Evolutionary conservation across 2,329 filamentous ascomycete species (phyloP).

Genomic region (Fusarium clavum): DNA sequence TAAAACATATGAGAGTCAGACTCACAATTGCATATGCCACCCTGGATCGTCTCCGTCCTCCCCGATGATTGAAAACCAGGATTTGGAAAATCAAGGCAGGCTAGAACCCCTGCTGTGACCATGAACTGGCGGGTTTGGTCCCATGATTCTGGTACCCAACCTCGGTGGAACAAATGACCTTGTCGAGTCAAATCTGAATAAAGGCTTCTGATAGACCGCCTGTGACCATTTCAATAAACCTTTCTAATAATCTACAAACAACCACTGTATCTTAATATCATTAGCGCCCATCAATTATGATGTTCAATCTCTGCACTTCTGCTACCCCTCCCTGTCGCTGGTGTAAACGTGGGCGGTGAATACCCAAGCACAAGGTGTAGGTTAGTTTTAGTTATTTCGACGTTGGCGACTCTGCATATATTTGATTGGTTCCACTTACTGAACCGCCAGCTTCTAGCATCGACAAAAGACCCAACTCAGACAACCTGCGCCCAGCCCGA

Average conservation of each 20-base stretch:
- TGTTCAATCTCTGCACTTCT: slow-evolving; percentile 6
- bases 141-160: slow-evolving; percentile 1
- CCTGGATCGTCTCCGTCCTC: slow-evolving; percentile 15
- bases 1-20: background rate
- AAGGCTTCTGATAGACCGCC: background rate
- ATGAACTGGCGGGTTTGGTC: slow-evolving; percentile 6
- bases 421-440: slow-evolving; percentile 46
- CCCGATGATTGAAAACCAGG: slow-evolving; percentile 12
- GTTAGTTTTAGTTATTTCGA: slow-evolving; percentile 38
- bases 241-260: background rate
- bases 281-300: slow-evolving; percentile 9
- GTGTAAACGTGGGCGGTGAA: slow-evolving; percentile 43
- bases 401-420: slow-evolving; percentile 30
- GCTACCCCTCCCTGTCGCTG: slow-evolving; percentile 41
- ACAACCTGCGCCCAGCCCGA: slow-evolving; percentile 37
- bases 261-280: background rate
- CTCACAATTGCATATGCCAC: slow-evolving; percentile 8
- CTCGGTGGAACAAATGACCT: slow-evolving; percentile 15
- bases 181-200: background rate
- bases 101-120: slow-evolving; percentile 26
- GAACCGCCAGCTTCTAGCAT: slow-evolving; percentile 38
- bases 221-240: background rate
- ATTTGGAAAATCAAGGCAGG: slow-evolving; percentile 13
- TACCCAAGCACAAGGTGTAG: slow-evolving; percentile 28
- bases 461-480: slow-evolving; percentile 36